Evolutionary conservation across 2,329 filamentous ascomycete species (phyloP), one percentile per base, ranked within the genome.

Genomic region (Clonostachys solani): DNA sequence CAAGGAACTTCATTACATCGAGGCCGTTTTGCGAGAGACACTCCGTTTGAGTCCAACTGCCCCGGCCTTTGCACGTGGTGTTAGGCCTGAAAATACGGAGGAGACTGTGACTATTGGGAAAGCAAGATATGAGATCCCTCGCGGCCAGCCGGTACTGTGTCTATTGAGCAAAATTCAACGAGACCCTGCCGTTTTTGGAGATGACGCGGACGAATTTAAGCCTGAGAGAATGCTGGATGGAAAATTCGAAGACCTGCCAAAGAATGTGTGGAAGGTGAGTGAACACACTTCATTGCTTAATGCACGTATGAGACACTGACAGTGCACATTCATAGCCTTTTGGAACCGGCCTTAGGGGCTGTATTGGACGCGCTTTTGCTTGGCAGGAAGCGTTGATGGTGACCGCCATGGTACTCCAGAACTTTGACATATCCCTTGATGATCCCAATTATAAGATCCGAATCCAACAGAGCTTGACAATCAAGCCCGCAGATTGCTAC

Each of bases 1-100:
- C 44, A 68, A 72, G 16, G 81, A 83, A 56, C 70, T 91, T 4
- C 74, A 77, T 1, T 92, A 89, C 54, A 74, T 88, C 45, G 73
- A 77, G 19, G 86, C 82, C 6, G 70, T 74, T 40, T 43, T 48
- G 12, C 42, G 42, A 7, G 48, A 49, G 33, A 33, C 42, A 12
- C 41, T 49, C 2, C 48, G 48, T 8, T 18, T 47, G 15, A 17
- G 44, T 5, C 33, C 44, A 16, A 33, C 48, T 10, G 36, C 34
- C 17, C 33, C 42, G 12, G 37, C 33, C 12, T 42, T 49, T 33
- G 33, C 44, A 41, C 17, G 12, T 43, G 2, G 60, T 69, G 7
- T 52, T 64, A 12, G 53, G 55, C 16, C 61, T 74, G 46, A 65
- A 44, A n/a, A 41, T 29, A 29, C 23, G 23, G 23, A 29, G 23